phyloP scores from a whole-genome alignment of 2,329 filamentous ascomycete species.

The Fusarium anthophilum region DNA sequence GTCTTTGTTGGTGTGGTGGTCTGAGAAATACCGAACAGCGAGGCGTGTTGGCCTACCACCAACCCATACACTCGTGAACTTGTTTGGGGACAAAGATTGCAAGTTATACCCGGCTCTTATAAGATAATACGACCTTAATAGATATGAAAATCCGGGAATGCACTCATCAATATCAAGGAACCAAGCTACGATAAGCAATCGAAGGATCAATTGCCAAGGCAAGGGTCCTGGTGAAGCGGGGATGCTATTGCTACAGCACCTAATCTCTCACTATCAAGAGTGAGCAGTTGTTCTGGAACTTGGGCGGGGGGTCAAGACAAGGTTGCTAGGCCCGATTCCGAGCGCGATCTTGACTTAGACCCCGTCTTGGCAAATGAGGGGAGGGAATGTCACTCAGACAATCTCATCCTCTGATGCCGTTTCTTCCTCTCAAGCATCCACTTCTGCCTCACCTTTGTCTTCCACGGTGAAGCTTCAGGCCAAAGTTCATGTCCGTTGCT shows the following conservation, averaged over 20 bases:
- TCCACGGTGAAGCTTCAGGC: background rate
- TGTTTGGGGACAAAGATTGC: constrained; percentile 8
- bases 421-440: constrained; percentile 2
- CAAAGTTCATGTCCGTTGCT: background rate
- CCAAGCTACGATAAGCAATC: constrained; percentile 13
- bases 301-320: constrained; percentile 28
- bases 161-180: constrained; percentile 17
- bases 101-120: constrained; percentile 16
- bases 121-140: constrained; percentile 28
- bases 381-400: constrained; percentile 23
- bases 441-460: background rate
- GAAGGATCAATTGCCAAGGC: constrained; percentile 12
- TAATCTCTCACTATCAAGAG: background rate
- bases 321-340: constrained; percentile 25
- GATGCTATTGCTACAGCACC: background rate
- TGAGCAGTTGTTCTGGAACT: constrained; percentile 22
- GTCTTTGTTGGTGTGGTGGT: constrained; percentile 25
- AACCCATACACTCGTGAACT: background rate
- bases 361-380: constrained; percentile 27
- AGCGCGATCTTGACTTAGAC: constrained; percentile 23
- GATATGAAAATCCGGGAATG: constrained; percentile 26
- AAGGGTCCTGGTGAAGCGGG: constrained; percentile 33
- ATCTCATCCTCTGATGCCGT: constrained; percentile 11
- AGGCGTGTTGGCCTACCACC: constrained; percentile 2
- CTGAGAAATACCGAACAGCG: constrained; percentile 1